These are phyloP conservation scores for Typha latifolia DNA, from an alignment of 176 grass and related monocot genomes.

Conservation along the genomic window DNA sequence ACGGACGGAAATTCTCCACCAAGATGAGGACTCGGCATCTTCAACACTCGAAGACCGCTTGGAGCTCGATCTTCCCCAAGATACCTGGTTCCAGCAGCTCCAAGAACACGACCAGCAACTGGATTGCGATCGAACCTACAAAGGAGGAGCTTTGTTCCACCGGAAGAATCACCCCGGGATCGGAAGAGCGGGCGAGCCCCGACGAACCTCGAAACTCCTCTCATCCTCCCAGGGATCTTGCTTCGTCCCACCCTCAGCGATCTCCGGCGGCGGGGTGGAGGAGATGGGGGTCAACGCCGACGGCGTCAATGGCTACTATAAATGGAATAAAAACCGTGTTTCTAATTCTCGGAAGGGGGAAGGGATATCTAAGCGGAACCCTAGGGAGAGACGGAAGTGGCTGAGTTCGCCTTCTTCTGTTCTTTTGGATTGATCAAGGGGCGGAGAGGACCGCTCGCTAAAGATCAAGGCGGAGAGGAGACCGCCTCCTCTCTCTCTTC, in stretches of 20 bases:
- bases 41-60: background rate
- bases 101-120: slow-evolving; percentile 14
- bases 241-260: background rate
- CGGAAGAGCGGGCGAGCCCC: slow-evolving; percentile 20
- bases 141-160: slow-evolving; percentile 7
- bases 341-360: too few relatives aligned
- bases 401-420: background rate
- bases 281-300: background rate
- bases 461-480: too few relatives aligned
- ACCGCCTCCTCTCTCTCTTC: too few relatives aligned
- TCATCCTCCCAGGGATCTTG: slow-evolving; percentile 15
- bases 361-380: background rate
- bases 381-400: background rate
- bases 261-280: background rate
- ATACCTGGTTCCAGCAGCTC: slow-evolving; percentile 5
- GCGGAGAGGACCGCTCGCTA: too few relatives aligned
- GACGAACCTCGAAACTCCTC: slow-evolving; percentile 22
- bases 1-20: background rate
- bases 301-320: too few relatives aligned
- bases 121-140: slow-evolving; percentile 16
- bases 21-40: slow-evolving; percentile 2
- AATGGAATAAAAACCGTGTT: too few relatives aligned
- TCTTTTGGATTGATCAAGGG: too few relatives aligned
- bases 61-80: slow-evolving; percentile 14
- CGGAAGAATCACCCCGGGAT: background rate